phyloP scores from a whole-genome alignment of 2,329 filamentous ascomycete genomes.

The Zymoseptoria passerinii region DNA sequence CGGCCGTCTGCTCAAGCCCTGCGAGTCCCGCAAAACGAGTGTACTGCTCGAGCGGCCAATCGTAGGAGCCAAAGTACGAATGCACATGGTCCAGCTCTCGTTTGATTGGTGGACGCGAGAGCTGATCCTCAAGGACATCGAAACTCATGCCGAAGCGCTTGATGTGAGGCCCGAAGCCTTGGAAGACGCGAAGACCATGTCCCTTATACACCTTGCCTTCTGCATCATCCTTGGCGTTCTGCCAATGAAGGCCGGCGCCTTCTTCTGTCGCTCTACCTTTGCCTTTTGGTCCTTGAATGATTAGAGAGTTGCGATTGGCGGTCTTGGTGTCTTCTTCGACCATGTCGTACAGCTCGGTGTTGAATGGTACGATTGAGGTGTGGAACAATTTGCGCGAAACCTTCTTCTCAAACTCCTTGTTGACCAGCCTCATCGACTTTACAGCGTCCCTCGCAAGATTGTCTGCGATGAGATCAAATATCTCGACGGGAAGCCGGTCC shows the following conservation, averaged over 20 bases:
- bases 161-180: slow-evolving; percentile 54
- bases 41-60: slow-evolving; percentile 55
- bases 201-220: slow-evolving; percentile 44
- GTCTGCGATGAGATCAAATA: slow-evolving; percentile 51
- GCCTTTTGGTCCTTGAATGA: neutral
- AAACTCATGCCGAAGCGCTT: slow-evolving; percentile 58
- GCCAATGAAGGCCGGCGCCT: slow-evolving; percentile 32
- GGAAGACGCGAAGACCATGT: slow-evolving; percentile 54
- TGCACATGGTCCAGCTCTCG: slow-evolving; percentile 45
- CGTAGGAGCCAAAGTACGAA: slow-evolving; percentile 57
- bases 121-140: slow-evolving; percentile 51
- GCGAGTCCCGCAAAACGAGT: slow-evolving; percentile 52
- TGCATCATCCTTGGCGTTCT: slow-evolving; percentile 31
- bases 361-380: slow-evolving; percentile 58
- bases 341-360: slow-evolving; percentile 53
- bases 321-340: slow-evolving; percentile 31
- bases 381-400: slow-evolving; percentile 52
- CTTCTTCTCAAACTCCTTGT: slow-evolving; percentile 52
- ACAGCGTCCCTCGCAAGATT: slow-evolving; percentile 52
- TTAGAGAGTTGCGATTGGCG: slow-evolving; percentile 4
- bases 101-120: slow-evolving; percentile 48
- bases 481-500: slow-evolving; percentile 48
- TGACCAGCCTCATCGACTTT: slow-evolving; percentile 54
- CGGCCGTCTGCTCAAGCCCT: slow-evolving; percentile 54
- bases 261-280: slow-evolving; percentile 16